Evolutionary conservation across 208 protist species (phyloP), one percentile per base, ranked within the genome.

Genomic region (Leishmania arabica): DNA sequence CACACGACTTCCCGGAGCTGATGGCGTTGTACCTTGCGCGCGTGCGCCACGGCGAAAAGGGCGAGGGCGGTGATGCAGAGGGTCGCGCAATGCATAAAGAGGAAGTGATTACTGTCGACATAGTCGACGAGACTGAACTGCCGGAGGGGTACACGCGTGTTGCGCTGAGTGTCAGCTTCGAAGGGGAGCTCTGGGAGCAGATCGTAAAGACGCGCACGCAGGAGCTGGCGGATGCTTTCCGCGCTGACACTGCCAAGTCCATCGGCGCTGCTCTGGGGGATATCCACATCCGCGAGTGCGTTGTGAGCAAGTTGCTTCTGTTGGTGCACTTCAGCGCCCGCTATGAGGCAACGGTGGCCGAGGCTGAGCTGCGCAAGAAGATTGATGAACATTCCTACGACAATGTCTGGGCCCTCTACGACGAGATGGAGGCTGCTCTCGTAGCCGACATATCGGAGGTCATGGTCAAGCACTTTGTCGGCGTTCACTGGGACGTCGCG

Each of bases 11-110:
- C 82, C 73, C 82, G 17, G 81, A 85, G 75, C 73, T 92, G 71
- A 88, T 87, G 91, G 84, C 78, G 74, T 82, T 95, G 64, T 93
- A 95, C 83, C 84, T 82, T 47, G 47, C 80, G 58, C 78, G 75
- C 42, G 72, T 85, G 72, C 88, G 89, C 74, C 82, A 47, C 56
- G 51, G 81, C 31, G 75, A 84, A 7, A 73, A 79, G 42, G 76
- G 21, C 42, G 76, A 84, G 24, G 31, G 5, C 11, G 42, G 24
- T 6, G 54, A 31, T 17, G 2, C 64, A 47, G 15, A 6, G 15
- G 31, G 71, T 2, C 34, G 13, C 31, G 34, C n/a, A 1, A 3
- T 42, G 60, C 2, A 11, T 8, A 15, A 3, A 2, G 64, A 79
- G 70, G 37, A 81, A 72, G 82, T 85, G 17, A 70, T 81, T 9